Conservation (phyloP, 2,329 filamentous ascomycete genomes). For the Cordyceps fumosorosea region DNA sequence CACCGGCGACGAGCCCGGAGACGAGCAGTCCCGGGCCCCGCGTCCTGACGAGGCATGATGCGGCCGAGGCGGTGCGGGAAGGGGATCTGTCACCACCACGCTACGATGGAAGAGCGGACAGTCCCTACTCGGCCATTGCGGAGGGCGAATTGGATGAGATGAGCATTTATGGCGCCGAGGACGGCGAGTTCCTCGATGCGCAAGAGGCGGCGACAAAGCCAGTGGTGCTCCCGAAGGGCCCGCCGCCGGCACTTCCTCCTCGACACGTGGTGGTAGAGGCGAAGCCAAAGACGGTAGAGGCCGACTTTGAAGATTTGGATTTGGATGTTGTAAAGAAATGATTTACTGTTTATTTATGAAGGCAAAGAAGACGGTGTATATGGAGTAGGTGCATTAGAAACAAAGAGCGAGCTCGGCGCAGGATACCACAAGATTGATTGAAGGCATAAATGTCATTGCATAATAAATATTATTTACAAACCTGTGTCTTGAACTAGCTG, state of each 20-base stretch:
- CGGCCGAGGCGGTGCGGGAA: background rate
- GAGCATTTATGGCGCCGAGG: background rate
- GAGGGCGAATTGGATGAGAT: background rate
- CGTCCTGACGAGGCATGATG: background rate
- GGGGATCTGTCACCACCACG: background rate
- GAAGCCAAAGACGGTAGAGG: background rate
- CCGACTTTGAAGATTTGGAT: constrained; percentile 12
- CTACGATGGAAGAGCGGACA: background rate
- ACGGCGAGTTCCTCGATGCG: background rate
- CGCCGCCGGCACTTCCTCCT: constrained; percentile 10
- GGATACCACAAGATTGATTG: background rate
- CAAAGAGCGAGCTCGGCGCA: background rate
- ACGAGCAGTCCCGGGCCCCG: background rate
- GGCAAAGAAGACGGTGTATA: background rate
- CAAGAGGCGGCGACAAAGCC: background rate
- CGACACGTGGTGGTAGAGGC: background rate
- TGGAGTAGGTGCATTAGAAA: too few relatives aligned
- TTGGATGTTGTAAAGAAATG: background rate
- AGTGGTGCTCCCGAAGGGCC: constrained; percentile 8
- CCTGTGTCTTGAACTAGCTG: background rate
- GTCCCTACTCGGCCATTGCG: background rate
- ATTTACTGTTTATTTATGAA: background rate
- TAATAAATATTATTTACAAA: background rate
- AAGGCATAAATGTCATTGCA: background rate
- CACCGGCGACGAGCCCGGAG: background rate